Base-by-base conservation (phyloP, 352 stramenopile genomes). In the Globisporangium nodosum region DNA sequence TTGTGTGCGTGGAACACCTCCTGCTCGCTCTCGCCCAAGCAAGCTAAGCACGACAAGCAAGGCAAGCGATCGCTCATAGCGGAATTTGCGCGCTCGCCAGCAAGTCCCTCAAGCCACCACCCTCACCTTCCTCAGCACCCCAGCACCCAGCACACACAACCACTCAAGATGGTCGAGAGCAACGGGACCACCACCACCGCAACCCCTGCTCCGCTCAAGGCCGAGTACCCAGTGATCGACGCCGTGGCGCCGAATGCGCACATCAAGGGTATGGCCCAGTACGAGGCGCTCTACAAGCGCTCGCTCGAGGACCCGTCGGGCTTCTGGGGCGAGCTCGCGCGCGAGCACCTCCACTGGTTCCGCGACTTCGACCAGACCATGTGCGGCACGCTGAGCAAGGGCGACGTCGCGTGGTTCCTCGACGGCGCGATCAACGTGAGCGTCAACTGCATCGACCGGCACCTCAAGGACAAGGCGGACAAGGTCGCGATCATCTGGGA, bases 401-500 rank as follows among this genome's bases (percentile, higher is more conserved):
- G 94, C 54, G 90, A 98, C 70, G 81, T 98, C 31, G 75, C 90
- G 30, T 98, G 96, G 96, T 99, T 99, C 80, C 70, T 87, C 15
- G 96, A 96, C 56, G 97, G 94, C 50, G 95, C 98, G 64, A 66
- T 98, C 20, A 99, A 99, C 62, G 79, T 97, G 40, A 94, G 74
- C 60, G 83, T 90, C 68, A 98, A 98, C 67, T 98, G 92, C 58
- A 87, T 99, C 20, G 97, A 99, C 71, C 87, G 95, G 43, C 96
- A 99, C 65, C 77, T 98, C 31, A 70, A 76, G 35, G 64, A 66
- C 40, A 64, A 70, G 21, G 81, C 69, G 15, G 77, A 98, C 69
- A 91, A 99, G 69, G 74, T 92, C 16, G 96, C 95, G 16, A 98
- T 99, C 66, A 88, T 99, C 56, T 98, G 95, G 90, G 97, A 99